Base-by-base conservation (phyloP, 495 filamentous ascomycete species). In the Penicillium macrosclerotiorum region DNA sequence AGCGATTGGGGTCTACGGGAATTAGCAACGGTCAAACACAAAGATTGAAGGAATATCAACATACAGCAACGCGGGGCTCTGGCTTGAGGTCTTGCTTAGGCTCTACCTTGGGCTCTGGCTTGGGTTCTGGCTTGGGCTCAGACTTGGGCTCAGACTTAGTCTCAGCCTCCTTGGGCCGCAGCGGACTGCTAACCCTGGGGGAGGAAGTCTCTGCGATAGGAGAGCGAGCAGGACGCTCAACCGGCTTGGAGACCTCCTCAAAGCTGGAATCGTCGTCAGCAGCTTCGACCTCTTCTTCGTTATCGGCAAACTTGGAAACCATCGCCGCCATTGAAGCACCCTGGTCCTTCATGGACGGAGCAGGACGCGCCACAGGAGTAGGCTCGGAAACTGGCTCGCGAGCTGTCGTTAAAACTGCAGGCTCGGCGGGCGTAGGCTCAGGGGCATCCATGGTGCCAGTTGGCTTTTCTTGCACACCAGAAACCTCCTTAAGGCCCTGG, bases 231-330 rank as follows among this genome's bases (percentile, higher is more conserved):
- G 68, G 23, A 14, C 79, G 78, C 50, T 84, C 79, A 9, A 72
- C 57, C 0, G 81, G 76, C 54, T 86, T 86, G n/a, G 85, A 53
- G 14, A 89, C 75, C 54, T 92, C 86, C 59, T 95, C 86, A 57
- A 96, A 96, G 67, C 83, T 86, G 4, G 86, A 90, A 9, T 78
- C 75, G 34, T 89, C 86, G 38, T 84, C 79, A 4, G 69, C 74
- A 7, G 79, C 72, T 9, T 69, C 71, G 9, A 69, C 68, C 8
- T 78, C 79, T 14, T 79, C 81, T 18, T 84, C 81, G 12, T 86
- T 68, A 60, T 94, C 90, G 41, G 88, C 81, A 62, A 85, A 95
- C 67, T 90, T 95, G 59, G 77, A 79, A 1, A 91, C 90, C 73
- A 90, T 81, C 39, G 80, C 80, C 22, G 87, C 81, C 69, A 96